Percentiles rank a stretch among this genome's conserved stretches.
These are phyloP conservation scores for Geotrichum klebahnii DNA, from an alignment of 1,139 yeast species.

Conservation along the genomic window DNA sequence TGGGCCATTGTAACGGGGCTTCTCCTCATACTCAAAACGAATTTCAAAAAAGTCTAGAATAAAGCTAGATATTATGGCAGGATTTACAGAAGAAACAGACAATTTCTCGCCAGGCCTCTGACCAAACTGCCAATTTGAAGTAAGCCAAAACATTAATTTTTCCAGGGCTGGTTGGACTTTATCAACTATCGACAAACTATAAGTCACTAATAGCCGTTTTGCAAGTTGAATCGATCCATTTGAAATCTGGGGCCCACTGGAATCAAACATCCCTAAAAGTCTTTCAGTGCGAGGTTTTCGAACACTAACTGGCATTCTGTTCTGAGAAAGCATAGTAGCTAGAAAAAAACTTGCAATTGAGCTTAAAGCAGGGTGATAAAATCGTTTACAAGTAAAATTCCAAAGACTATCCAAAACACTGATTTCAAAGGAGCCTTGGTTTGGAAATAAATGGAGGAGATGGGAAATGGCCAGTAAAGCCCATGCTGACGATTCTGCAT, in stretches of 20 bases:
- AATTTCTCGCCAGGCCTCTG: slow-evolving; percentile 3
- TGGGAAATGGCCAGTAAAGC: slow-evolving; percentile 8
- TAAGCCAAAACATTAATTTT: slow-evolving; percentile 15
- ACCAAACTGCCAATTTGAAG: slow-evolving; percentile 9
- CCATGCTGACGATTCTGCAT: slow-evolving; percentile 14
- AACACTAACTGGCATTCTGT: slow-evolving; percentile 3
- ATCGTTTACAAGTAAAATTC: slow-evolving; percentile 17
- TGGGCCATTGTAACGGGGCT: slow-evolving; percentile 1
- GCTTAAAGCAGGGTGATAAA: slow-evolving; percentile 16
- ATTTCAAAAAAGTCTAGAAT: slow-evolving; percentile 11
- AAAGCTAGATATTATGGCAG: slow-evolving; percentile 7
- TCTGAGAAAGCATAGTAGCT: slow-evolving; percentile 9
- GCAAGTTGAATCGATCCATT: slow-evolving; percentile 15
- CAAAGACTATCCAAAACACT: slow-evolving; percentile 15
- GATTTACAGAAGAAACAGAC: slow-evolving; percentile 1
- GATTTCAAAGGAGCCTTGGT: background rate
- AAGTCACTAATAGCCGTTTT: slow-evolving; percentile 6
- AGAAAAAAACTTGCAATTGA: slow-evolving; percentile 14
- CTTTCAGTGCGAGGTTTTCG: slow-evolving; percentile 11
- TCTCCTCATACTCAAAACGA: background rate
- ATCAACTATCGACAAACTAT: slow-evolving; percentile 4
- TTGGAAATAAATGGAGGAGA: slow-evolving; percentile 1
- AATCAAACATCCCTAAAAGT: slow-evolving; percentile 17
- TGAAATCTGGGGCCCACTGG: slow-evolving; percentile 18
- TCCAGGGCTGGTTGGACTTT: slow-evolving; percentile 7